Conservation (phyloP, 2,329 filamentous ascomycete species). For the Hymenoscyphus fructigenus region DNA sequence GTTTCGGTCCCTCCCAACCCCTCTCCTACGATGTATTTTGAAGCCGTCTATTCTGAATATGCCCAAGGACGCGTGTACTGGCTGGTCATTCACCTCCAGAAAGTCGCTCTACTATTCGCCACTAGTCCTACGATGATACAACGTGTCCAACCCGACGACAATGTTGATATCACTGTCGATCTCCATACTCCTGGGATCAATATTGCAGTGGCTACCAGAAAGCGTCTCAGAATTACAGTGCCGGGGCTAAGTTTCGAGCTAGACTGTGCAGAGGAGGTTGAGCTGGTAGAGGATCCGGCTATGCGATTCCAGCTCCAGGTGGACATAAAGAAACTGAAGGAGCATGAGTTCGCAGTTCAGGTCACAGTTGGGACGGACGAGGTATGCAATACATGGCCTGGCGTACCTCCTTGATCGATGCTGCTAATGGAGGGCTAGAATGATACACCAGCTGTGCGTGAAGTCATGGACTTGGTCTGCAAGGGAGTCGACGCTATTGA, state of each 20-base stretch:
- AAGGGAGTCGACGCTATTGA: constrained; percentile 7
- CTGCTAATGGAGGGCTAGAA: constrained; percentile 7
- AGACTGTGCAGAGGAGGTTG: neutral
- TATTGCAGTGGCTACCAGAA: neutral
- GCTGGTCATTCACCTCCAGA: constrained; percentile 3
- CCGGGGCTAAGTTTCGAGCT: constrained; percentile 5
- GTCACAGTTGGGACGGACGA: no score
- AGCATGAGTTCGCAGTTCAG: no score
- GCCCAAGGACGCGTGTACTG: constrained; percentile 6
- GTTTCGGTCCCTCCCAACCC: neutral
- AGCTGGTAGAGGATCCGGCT: constrained; percentile 3
- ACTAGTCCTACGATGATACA: neutral
- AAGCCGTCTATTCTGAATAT: constrained; percentile 8
- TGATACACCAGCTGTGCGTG: no score
- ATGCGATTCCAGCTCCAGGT: constrained; percentile 8
- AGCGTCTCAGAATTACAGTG: neutral
- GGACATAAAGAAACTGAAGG: constrained; percentile 5
- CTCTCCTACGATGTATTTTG: constrained; percentile 4
- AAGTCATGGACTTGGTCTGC: constrained; percentile 6
- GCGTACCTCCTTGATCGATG: neutral
- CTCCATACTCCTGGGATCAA: constrained; percentile 2
- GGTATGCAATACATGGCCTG: no score
- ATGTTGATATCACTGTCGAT: constrained; percentile 1
- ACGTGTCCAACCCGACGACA: constrained; percentile 4
- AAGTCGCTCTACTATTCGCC: neutral